Evolutionary conservation across 2,329 filamentous ascomycete species (phyloP), one percentile per base, ranked within the genome.

Genomic region (Alternaria infectoria): DNA sequence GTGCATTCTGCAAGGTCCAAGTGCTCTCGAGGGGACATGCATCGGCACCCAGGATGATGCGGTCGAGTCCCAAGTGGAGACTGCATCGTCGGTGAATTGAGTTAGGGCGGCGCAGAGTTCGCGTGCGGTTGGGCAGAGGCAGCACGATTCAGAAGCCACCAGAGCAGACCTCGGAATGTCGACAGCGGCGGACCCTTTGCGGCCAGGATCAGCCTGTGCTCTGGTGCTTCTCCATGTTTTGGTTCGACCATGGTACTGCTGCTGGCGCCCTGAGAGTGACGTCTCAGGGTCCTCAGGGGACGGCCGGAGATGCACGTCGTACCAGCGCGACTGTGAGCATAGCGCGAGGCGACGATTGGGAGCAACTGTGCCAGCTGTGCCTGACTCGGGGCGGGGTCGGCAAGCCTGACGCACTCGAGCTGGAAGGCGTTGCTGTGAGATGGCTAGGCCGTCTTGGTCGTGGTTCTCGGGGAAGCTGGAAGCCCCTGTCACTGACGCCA

Each of bases 401-500:
- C 62, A 46, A 59, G 47, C 32, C 19, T 19, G 17, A 43, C 44
- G 60, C 50, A 54, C 54, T 54, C 58, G 46, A 62, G 49, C 40
- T 46, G 50, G 44, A 59, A 57, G 44, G 62, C 59, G 54, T 59
- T 49, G 56, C 15, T 43, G 44, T 11, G n/a, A 36, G 28, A 13
- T 11, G 12, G 19, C 55, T 62, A 62, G 54, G 54, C 59, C 54
- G 17, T 7, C 6, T 58, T 61, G 21, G 61, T 49, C 51, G 21
- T 61, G 59, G 57, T 64, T 69, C 59, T 67, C 64, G 69, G 64
- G 59, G 64, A 67, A 67, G 68, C 62, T 62, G 60, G 50, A 45
- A 66, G 54, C 59, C 65, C 62, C 69, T 67, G 70, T 70, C 67
- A 67, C 64, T 62, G 51, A 63, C 61, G 61, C 61, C 57, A 63